phyloP scores from a whole-genome alignment of 306 rosid species.

The Dryas drummondii region DNA sequence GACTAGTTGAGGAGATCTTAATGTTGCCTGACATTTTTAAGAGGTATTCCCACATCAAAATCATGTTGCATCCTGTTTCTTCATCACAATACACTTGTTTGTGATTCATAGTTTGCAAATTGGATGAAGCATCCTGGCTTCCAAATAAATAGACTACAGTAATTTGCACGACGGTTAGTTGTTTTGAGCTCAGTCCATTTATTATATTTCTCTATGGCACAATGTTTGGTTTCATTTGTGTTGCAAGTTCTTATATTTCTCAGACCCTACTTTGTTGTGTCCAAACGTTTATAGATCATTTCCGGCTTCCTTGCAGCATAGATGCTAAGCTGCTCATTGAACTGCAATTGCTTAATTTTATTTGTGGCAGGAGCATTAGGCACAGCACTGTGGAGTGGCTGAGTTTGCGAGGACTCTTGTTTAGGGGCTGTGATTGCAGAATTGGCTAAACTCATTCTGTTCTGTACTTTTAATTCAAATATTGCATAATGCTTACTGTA shows the following conservation, averaged over 20 bases:
- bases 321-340: background rate
- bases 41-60: background rate
- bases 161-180: background rate
- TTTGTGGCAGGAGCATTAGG: conserved; percentile 2
- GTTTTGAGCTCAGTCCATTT: background rate
- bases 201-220: background rate
- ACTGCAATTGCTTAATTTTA: background rate
- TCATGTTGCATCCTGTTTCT: background rate
- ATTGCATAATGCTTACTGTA: background rate
- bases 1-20: background rate
- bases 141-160: background rate
- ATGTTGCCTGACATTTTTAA: background rate
- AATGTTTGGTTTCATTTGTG: background rate
- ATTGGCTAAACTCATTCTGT: background rate
- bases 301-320: background rate
- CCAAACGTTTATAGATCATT: background rate
- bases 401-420: background rate
- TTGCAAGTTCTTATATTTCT: background rate
- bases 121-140: background rate
- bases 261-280: background rate
- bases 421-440: background rate
- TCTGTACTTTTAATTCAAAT: background rate
- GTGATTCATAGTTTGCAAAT: background rate
- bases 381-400: background rate
- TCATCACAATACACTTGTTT: background rate